A percentile compares a stretch with the other conserved stretches of the same genome.
These are phyloP conservation scores for Fusarium sp. DNA, from an alignment of 2,329 filamentous ascomycete genomes.

Conservation along the genomic window DNA sequence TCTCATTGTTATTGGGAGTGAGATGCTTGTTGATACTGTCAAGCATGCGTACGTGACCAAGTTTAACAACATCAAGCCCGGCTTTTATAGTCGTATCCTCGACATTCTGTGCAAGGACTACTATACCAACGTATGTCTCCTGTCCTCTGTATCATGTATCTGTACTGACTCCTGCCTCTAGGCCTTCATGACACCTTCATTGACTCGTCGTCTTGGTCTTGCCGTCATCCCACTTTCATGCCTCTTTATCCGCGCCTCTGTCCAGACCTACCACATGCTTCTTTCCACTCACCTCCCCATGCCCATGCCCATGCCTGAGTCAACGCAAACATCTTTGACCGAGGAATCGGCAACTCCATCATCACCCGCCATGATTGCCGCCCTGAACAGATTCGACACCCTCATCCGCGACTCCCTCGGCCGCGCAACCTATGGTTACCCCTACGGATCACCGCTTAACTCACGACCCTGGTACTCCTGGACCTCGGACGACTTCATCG, in stretches of 20 bases:
- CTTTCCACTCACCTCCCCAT: slow-evolving; percentile 86
- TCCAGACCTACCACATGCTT: slow-evolving; percentile 99
- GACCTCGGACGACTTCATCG: slow-evolving; percentile 79
- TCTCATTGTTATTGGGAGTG: slow-evolving; percentile 91
- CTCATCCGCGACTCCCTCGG: slow-evolving; percentile 82
- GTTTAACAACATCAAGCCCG: slow-evolving; percentile 96
- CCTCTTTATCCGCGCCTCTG: slow-evolving; percentile 91
- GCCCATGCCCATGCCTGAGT: slow-evolving; percentile 76
- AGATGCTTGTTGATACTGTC: slow-evolving; percentile 96
- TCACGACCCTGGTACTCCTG: slow-evolving; percentile 64
- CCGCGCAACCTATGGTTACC: slow-evolving; percentile 75
- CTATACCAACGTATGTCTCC: slow-evolving; percentile 81
- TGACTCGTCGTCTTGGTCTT: slow-evolving; percentile 89
- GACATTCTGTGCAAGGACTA: slow-evolving; percentile 98
- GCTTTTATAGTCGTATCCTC: slow-evolving; percentile 88
- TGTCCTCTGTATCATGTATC: background rate
- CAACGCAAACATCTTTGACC: slow-evolving; percentile 73
- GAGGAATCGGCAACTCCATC: slow-evolving; percentile 72
- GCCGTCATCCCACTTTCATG: slow-evolving; percentile 94
- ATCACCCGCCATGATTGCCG: slow-evolving; percentile 81
- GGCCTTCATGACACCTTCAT: slow-evolving; percentile 90
- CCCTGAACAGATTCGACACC: slow-evolving; percentile 82
- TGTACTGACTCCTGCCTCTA: slow-evolving; percentile 48
- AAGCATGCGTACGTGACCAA: slow-evolving; percentile 99
- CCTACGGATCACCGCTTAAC: slow-evolving; percentile 55